Percentiles rank a stretch among this genome's conserved stretches.
phyloP scores from a whole-genome alignment of 768 basidiomycete genomes.

The Termitomyces sp. region DNA sequence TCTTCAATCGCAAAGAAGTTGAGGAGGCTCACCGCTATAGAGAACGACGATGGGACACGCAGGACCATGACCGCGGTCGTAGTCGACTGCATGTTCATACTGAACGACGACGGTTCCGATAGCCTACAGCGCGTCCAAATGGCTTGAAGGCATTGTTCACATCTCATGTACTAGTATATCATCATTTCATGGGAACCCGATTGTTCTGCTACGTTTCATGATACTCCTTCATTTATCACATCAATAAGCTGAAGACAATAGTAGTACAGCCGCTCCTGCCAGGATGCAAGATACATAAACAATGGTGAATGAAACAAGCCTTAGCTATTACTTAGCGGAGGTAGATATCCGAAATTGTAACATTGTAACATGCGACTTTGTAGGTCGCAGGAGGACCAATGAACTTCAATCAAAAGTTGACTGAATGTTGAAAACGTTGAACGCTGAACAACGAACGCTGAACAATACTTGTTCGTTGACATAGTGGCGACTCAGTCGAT shows the following conservation, averaged over 20 bases:
- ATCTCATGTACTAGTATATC: background rate
- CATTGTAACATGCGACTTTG: no score
- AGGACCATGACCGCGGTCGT: constrained; percentile 16
- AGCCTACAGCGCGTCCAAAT: background rate
- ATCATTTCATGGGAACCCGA: background rate
- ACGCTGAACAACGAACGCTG: no score
- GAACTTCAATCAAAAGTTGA: no score
- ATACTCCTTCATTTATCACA: background rate
- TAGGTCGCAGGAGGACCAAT: no score
- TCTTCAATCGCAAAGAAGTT: constrained; percentile 68
- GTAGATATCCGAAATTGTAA: no score
- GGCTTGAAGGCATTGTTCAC: background rate
- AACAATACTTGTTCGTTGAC: no score
- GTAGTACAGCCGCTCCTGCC: background rate
- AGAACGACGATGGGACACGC: constrained; percentile 31
- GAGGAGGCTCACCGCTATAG: constrained; percentile 64
- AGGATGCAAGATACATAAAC: no score
- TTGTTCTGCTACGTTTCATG: background rate
- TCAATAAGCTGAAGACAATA: no score
- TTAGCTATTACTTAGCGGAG: no score
- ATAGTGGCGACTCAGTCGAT: no score
- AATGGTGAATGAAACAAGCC: no score
- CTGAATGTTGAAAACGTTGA: no score
- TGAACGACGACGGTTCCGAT: constrained; percentile 16
- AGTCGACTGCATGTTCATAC: constrained; percentile 15